Evolutionary conservation across 1,284 basidiomycete genomes (phyloP), one percentile per base, ranked within the genome.

Genomic region (Ganoderma lucidum): DNA sequence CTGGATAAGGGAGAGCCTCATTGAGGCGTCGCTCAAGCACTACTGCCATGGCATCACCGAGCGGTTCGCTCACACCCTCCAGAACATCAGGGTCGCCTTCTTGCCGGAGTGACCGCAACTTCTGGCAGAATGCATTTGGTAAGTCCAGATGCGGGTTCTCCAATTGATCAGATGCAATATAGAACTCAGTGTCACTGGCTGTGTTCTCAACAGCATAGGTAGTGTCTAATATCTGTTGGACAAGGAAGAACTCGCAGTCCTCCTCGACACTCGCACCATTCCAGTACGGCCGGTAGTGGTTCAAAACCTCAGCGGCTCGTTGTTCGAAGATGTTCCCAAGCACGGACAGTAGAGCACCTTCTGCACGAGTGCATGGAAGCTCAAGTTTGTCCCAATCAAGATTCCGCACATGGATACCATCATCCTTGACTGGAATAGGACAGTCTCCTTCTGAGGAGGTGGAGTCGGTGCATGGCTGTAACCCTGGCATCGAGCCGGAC

Each of bases 71-170:
- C 44, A 59, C 9, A 15, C 17, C 17, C 63, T 63, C 35, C 64
- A 61, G 6, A 35, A 59, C 19, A 69, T 65, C 8, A n/a, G 45
- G 45, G 8, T 48, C 45, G 6, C 45, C 45, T 19, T 5, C 65
- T 66, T 9, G 1, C 0, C 45, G n/a, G 19, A 48, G 4, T 8
- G 45, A 6, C 8, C n/a, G 6, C 45, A 48, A n/a, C 45, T 3
- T 48, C 45, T 23, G 45, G 6, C 45, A 1, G 45, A 48, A 48
- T 0, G 45, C 4, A 10, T 23, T 48, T 5, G n/a, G 45, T 48
- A 48, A 48, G 45, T 48, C 45, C 8, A 48, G 6, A 0, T 23
- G 4, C 8, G n/a, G 45, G 6, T 48, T 48, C 3, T 23, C 9
- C n/a, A 48, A 6, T 3, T 48, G 45, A 0, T 1, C 8, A 2